Conservation (phyloP, 192 early-diverging fungal species). For the Linnemannia exigua region DNA sequence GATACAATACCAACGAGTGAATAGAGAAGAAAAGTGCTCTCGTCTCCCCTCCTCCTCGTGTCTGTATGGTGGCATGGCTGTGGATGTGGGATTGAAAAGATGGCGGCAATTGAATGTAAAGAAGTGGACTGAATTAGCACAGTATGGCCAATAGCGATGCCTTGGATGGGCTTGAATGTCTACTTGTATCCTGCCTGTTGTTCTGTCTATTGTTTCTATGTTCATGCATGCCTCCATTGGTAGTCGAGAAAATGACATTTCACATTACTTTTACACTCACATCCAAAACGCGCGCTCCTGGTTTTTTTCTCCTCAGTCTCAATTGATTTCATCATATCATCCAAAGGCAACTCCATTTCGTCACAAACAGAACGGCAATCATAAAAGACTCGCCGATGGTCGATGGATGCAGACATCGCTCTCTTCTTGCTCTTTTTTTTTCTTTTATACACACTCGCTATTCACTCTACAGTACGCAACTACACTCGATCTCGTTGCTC, state of each 20-base stretch:
- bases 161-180: background rate
- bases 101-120: slow-evolving; percentile 1
- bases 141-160: background rate
- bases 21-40: too few relatives aligned
- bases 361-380: background rate
- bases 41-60: too few relatives aligned
- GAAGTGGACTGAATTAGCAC: background rate
- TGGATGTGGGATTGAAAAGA: background rate
- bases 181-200: too few relatives aligned
- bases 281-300: too few relatives aligned
- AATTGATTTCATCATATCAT: background rate
- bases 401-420: slow-evolving; percentile 6
- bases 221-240: too few relatives aligned
- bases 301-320: background rate
- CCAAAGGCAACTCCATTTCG: background rate
- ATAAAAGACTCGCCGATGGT: background rate
- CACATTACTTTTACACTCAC: too few relatives aligned
- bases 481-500: background rate
- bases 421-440: background rate
- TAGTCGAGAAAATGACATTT: too few relatives aligned
- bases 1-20: too few relatives aligned
- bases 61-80: too few relatives aligned
- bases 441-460: background rate
- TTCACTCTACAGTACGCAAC: background rate
- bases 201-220: too few relatives aligned